Base-by-base conservation (phyloP, 345 rosid genomes). In the Schrenkiella parvula region DNA sequence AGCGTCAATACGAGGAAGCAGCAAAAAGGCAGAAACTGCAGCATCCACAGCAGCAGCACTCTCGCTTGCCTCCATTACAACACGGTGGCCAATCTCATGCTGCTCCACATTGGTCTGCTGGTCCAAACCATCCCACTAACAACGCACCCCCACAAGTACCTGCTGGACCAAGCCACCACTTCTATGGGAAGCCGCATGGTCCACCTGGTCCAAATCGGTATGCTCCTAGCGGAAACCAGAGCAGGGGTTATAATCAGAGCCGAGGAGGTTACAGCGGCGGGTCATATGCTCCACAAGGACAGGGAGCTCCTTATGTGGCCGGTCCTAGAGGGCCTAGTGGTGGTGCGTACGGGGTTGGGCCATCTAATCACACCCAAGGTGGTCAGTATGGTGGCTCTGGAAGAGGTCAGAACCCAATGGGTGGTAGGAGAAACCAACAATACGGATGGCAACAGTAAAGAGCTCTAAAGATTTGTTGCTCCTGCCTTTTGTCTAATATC, bases 11-110 rank as follows among this genome's bases (percentile, higher is more conserved):
- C 6, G 90, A 87, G 73, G 96, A 88, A 83, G 86, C 82, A 28
- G 96, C 98, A 6, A 93, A 89, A 69, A 84, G 93, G 26, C 98
- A 88, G 79, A 93, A 88, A 62, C 65, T 85, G 29, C 97, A 87
- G 51, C 98, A 89, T 61, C 89, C 92, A 39, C 90, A 82, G 47
- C 96, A 81, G 66, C 96, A 91, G 55, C 38, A 82, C 29, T 87
- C 92, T 17, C 88, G 92, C 25, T 95, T 89, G 10, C 95, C 98
- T 14, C 80, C 87, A 71, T 89, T 86, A 71, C 97, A 88, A 69
- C 75, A 92, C 14, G 93, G 97, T 63, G 74, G 97, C 53, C 98
- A 89, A 55, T 79, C 89, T 53, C 99, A 84, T 25, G 75, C 87
- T 1, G 82, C 82, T 54, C 86, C 77, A 38, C 89, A 87, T 61